Base-by-base conservation (phyloP, 345 rosid species). In the Pugionium dolabratum region DNA sequence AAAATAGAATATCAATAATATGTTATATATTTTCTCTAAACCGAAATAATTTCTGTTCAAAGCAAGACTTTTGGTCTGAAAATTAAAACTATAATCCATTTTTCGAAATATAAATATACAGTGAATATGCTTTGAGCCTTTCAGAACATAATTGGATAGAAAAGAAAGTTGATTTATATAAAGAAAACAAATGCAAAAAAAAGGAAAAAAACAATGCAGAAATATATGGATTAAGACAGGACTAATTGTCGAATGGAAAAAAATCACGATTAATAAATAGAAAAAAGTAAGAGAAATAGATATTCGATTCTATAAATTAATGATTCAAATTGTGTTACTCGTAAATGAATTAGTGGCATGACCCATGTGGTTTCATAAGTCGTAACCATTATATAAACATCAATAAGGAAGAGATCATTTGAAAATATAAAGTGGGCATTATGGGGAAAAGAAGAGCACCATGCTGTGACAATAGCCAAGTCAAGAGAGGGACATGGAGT, bases 401-500 rank as follows among this genome's bases (percentile, higher is more conserved):
- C 1, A 40, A 40, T 40, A n/a, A 57, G n/a, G 3, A 34, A 34
- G 36, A 40, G 18, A 18, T 18, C 18, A 18, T 40, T 6, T 36
- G 8, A 44, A 44, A 32, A 39, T 43, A n/a, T 9, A 43, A 44
- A 44, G 33, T 9, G 7, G 25, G 39, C 9, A 11, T 32, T 33
- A 72, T 72, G 76, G 54, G 47, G 33, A 57, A 58, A 6, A 44
- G 34, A 64, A 72, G 66, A 72, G 18, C 59, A 51, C 66, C 76
- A 43, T 58, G 76, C 42, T 64, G 76, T 72, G 71, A 50, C 61
- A 58, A 9, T 43, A 58, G 35, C 76, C 60, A 58, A 64, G 71
- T 58, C 48, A 72, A 44, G 55, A 72, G 66, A 72, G 76, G 76
- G 4, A 18, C 66, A 34, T 65, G 71, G 71, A 72, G 71, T 64